Evolutionary conservation across 176 grass and related monocot genomes (phyloP).

Genomic region (Elaeis guineensis): DNA sequence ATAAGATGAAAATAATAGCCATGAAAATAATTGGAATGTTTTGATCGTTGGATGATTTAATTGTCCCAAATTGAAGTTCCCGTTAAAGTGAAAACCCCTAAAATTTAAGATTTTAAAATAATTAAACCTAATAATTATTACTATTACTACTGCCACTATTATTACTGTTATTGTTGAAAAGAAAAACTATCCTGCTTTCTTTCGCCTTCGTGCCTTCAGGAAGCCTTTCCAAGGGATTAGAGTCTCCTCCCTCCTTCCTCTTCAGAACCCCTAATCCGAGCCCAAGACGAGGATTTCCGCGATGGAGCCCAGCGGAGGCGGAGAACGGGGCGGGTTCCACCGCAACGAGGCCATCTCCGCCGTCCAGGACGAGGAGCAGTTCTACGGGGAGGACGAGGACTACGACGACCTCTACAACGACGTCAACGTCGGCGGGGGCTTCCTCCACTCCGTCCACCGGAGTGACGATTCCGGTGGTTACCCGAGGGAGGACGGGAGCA

Average conservation of each 20-base stretch:
- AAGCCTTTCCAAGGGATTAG: not conserved
- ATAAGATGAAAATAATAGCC: no score
- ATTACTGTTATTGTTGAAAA: no score
- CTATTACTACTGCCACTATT: no score
- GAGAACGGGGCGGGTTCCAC: slow-evolving; percentile 37
- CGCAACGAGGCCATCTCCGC: slow-evolving; percentile 35
- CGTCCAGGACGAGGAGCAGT: slow-evolving; percentile 35
- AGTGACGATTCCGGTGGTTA: not conserved
- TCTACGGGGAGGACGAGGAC: slow-evolving; percentile 69
- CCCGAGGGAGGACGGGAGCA: slow-evolving; percentile 9
- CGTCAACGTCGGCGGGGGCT: slow-evolving; percentile 17
- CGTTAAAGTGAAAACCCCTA: no score
- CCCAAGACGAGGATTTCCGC: not conserved
- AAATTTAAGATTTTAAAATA: no score
- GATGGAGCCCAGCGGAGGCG: slow-evolving; percentile 44
- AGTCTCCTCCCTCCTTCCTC: not conserved
- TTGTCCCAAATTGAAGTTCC: no score
- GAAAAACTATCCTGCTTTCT: no score
- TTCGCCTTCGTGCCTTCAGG: no score
- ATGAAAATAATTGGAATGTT: no score
- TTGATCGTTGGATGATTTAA: no score
- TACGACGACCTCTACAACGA: slow-evolving; percentile 52
- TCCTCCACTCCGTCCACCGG: slow-evolving; percentile 13
- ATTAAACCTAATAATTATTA: no score
- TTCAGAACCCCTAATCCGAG: not conserved